Evolutionary conservation across 2,329 filamentous ascomycete genomes (phyloP).

Genomic region (Cladosporium velox): DNA sequence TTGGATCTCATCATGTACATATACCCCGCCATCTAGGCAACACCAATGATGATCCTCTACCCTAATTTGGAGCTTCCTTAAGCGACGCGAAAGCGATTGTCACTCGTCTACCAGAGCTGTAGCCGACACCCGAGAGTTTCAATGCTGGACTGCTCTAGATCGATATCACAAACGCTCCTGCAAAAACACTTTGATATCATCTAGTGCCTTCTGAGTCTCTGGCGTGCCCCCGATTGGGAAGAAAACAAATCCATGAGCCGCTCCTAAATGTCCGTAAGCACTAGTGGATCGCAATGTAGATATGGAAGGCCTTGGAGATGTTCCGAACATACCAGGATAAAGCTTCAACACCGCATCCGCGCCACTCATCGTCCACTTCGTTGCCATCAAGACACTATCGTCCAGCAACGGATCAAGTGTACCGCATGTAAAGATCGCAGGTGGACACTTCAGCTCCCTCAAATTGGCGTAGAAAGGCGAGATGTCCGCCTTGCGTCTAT

Average conservation of each 20-base stretch:
- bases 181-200: slow-evolving; percentile 37
- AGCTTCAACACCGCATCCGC: slow-evolving; percentile 55
- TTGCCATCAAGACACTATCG: slow-evolving; percentile 55
- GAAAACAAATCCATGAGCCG: slow-evolving; percentile 55
- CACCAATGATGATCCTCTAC: background rate
- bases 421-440: slow-evolving; percentile 57
- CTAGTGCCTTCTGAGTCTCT: slow-evolving; percentile 42
- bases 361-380: slow-evolving; percentile 56
- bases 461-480: slow-evolving; percentile 55
- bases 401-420: slow-evolving; percentile 58
- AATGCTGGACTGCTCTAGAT: background rate
- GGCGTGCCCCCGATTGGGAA: slow-evolving; percentile 42
- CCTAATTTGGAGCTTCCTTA: background rate
- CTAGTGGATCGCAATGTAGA: background rate
- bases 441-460: slow-evolving; percentile 45
- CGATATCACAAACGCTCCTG: background rate
- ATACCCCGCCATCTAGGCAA: slow-evolving; percentile 6
- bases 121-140: background rate
- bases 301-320: background rate
- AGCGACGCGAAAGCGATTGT: background rate
- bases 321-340: slow-evolving; percentile 41
- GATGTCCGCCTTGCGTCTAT: slow-evolving; percentile 49
- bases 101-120: background rate
- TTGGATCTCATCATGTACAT: background rate
- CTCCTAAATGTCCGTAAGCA: slow-evolving; percentile 38